phyloP scores from a whole-genome alignment of 441 rosid species.

The Corymbia citriodora region DNA sequence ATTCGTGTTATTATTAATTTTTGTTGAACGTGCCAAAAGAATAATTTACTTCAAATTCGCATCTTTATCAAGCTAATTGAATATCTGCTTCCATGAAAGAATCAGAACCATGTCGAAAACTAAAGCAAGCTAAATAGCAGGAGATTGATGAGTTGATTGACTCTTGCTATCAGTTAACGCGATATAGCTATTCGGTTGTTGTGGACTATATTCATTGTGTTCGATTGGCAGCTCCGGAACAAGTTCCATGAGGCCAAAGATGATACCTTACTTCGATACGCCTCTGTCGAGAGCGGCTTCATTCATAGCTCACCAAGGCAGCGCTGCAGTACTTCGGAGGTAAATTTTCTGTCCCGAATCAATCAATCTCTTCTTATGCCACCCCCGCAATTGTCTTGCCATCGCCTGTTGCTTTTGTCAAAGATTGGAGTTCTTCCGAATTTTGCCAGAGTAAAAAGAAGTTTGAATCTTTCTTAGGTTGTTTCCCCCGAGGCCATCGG shows the following conservation, averaged over 20 bases:
- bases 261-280: slow-evolving; percentile 39
- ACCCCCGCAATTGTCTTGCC: neutral
- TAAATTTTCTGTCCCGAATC: neutral
- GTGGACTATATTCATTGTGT: neutral
- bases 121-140: neutral
- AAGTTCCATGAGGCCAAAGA: slow-evolving; percentile 35
- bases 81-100: neutral
- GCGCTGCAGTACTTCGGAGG: slow-evolving; percentile 28
- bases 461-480: slow-evolving; percentile 14
- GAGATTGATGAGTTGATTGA: neutral
- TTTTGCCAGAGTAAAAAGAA: neutral
- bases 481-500: slow-evolving; percentile 27
- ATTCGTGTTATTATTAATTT: neutral
- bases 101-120: neutral
- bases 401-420: neutral
- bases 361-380: neutral
- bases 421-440: neutral
- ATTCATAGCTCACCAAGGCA: slow-evolving; percentile 29
- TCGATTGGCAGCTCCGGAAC: slow-evolving; percentile 28
- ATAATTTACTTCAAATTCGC: neutral
- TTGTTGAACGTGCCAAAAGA: neutral
- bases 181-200: neutral
- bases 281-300: slow-evolving; percentile 31
- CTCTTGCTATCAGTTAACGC: neutral
- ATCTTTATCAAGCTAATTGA: neutral